Evolutionary conservation across 768 basidiomycete genomes (phyloP).

Genomic region (Suillus brevipes): DNA sequence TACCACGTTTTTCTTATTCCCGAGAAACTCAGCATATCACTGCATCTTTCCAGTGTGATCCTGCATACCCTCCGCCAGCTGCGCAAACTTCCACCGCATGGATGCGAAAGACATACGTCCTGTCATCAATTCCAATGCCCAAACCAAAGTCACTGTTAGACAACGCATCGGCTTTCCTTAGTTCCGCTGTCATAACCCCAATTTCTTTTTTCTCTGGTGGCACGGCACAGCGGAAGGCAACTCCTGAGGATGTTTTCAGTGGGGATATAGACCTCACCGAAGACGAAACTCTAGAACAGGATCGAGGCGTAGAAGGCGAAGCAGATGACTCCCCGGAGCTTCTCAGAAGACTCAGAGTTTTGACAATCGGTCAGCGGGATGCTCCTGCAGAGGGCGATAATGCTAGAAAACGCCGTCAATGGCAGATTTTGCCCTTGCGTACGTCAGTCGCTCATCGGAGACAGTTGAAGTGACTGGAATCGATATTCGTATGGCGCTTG

Average conservation of each 20-base stretch:
- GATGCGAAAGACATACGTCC: conserved; percentile 58
- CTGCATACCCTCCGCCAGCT: conserved; percentile 51
- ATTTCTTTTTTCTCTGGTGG: conserved; percentile 52
- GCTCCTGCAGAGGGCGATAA: conserved; percentile 30
- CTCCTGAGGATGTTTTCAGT: conserved; percentile 66
- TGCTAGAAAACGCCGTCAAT: conserved; percentile 44
- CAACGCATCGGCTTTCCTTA: conserved; percentile 66
- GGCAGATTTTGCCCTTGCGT: conserved; percentile 50
- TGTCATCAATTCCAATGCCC: conserved; percentile 66
- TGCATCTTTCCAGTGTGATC: conserved; percentile 62
- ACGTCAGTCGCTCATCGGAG: conserved; percentile 25
- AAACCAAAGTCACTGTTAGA: conserved; percentile 71
- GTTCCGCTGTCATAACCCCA: conserved; percentile 59
- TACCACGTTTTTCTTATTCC: conserved; percentile 68
- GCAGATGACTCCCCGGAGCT: conserved; percentile 69
- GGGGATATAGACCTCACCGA: conserved; percentile 72
- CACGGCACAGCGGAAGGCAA: conserved; percentile 39
- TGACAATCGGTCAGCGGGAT: conserved; percentile 48
- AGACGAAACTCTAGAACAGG: conserved; percentile 77
- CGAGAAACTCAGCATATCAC: conserved; percentile 56
- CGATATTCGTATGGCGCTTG: not conserved
- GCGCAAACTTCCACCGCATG: conserved; percentile 45
- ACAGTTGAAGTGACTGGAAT: not conserved
- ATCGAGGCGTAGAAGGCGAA: conserved; percentile 76
- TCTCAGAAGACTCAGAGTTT: conserved; percentile 54